Percentiles rank a stretch among this genome's conserved stretches.
Conservation (phyloP, 164 flowering plant species). For the Aristolochia contorta region DNA sequence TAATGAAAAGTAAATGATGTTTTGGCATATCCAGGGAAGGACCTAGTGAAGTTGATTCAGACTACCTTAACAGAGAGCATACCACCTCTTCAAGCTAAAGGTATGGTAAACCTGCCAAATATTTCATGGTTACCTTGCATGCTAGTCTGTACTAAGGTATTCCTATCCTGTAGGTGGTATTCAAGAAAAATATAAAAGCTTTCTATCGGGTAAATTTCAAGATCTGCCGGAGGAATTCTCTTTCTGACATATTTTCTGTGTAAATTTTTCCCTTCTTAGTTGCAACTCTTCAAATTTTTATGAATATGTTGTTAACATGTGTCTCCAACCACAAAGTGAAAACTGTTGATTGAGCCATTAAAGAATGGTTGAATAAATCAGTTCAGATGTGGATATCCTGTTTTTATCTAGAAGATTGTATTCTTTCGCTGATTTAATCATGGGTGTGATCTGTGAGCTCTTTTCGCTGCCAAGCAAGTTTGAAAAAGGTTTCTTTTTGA, state of each 20-base stretch:
- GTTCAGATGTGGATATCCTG: too few relatives aligned
- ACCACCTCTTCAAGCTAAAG: slow-evolving; percentile 29
- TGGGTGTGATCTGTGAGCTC: too few relatives aligned
- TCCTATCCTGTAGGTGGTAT: slow-evolving; percentile 26
- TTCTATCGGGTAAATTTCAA: slow-evolving; percentile 27
- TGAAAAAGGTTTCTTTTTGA: too few relatives aligned
- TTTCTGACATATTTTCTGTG: slow-evolving; percentile 19
- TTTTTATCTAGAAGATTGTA: too few relatives aligned
- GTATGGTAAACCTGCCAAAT: slow-evolving; percentile 11
- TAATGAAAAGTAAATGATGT: background rate
- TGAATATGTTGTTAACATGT: too few relatives aligned
- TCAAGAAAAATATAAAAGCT: slow-evolving; percentile 26
- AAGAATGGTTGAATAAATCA: too few relatives aligned
- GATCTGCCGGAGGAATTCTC: slow-evolving; percentile 39
- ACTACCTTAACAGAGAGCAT: slow-evolving; percentile 21
- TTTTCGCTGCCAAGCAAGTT: too few relatives aligned
- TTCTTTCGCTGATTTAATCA: too few relatives aligned
- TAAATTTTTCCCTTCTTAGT: too few relatives aligned
- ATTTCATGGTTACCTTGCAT: background rate
- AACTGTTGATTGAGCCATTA: too few relatives aligned
- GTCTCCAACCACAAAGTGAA: too few relatives aligned
- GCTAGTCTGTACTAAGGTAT: background rate
- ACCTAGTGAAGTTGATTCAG: slow-evolving; percentile 27
- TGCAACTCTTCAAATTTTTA: too few relatives aligned
- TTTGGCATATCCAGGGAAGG: slow-evolving; percentile 26